Evolutionary conservation across 176 grass and related monocot species (phyloP).

Genomic region (Leersia perrieri): DNA sequence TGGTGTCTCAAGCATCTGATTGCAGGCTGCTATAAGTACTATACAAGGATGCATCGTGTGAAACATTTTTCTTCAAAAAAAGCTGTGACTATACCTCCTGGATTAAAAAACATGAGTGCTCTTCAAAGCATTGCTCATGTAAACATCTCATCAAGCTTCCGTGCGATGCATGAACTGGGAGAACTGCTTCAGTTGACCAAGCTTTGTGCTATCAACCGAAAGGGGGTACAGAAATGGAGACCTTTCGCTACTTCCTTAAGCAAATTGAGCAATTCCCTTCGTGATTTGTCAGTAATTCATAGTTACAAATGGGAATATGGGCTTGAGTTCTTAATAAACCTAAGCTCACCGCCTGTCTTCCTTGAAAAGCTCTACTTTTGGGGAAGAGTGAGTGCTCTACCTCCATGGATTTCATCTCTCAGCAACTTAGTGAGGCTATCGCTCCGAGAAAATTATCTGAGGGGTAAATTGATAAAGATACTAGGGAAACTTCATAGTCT

Average conservation of each 20-base stretch:
- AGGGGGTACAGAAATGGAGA: not conserved
- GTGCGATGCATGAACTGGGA: not conserved
- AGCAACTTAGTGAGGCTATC: not conserved
- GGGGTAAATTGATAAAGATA: not conserved
- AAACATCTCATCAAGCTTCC: not conserved
- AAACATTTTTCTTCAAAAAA: not conserved
- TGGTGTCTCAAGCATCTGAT: not conserved
- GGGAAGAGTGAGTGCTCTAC: not conserved
- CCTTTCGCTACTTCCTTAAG: not conserved
- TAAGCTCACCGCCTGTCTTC: not conserved
- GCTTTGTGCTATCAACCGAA: not conserved
- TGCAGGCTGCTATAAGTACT: not conserved
- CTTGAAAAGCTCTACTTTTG: not conserved
- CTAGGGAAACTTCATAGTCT: constrained; percentile 5
- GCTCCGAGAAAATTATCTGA: not conserved
- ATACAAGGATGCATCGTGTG: not conserved
- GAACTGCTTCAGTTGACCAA: not conserved
- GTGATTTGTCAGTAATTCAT: not conserved
- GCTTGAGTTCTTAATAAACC: not conserved
- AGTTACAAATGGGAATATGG: fast-evolving
- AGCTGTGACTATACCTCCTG: not conserved
- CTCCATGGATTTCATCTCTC: not conserved
- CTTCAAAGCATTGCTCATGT: not conserved
- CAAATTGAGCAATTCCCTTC: not conserved
- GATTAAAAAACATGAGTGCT: constrained; percentile 1